Conservation (phyloP, 2,329 filamentous ascomycete genomes). For the Monosporascus ibericus region DNA sequence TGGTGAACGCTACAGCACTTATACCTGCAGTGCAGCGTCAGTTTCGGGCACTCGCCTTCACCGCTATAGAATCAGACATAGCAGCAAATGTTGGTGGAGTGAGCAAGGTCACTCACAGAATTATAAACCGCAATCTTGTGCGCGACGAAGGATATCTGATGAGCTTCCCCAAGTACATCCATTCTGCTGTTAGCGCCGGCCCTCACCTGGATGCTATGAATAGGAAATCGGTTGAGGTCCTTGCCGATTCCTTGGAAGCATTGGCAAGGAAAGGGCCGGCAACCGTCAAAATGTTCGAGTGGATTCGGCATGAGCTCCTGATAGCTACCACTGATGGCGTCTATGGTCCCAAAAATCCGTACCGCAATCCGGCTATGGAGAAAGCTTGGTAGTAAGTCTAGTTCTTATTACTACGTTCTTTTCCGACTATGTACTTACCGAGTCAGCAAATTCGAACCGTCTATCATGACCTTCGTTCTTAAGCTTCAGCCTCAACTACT, state of each 20-base stretch:
- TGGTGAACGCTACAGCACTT: neutral
- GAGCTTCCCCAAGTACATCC: neutral
- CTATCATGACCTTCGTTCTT: slow-evolving; percentile 5
- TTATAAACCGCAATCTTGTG: neutral
- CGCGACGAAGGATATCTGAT: slow-evolving; percentile 1
- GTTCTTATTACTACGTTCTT: neutral
- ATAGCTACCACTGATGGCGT: slow-evolving; percentile 5
- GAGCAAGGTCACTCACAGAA: neutral
- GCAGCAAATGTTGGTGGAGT: neutral
- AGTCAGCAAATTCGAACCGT: slow-evolving; percentile 3
- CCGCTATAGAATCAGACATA: neutral
- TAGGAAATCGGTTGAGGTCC: neutral
- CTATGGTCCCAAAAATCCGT: slow-evolving; percentile 7
- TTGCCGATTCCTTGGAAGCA: slow-evolving; percentile 2
- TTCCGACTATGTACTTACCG: neutral
- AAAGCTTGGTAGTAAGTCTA: slow-evolving; percentile 29
- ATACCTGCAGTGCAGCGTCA: neutral
- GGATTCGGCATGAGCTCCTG: slow-evolving; percentile 4
- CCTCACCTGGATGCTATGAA: slow-evolving; percentile 3
- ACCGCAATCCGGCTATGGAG: slow-evolving; percentile 2
- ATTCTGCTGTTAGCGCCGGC: slow-evolving; percentile 2
- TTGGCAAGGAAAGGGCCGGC: neutral
- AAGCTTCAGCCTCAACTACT: slow-evolving; percentile 5
- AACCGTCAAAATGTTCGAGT: slow-evolving; percentile 4
- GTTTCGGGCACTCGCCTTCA: neutral